These are phyloP conservation scores for Aureobasidium vineae DNA, from an alignment of 2,329 filamentous ascomycete species.

Conservation along the genomic window DNA sequence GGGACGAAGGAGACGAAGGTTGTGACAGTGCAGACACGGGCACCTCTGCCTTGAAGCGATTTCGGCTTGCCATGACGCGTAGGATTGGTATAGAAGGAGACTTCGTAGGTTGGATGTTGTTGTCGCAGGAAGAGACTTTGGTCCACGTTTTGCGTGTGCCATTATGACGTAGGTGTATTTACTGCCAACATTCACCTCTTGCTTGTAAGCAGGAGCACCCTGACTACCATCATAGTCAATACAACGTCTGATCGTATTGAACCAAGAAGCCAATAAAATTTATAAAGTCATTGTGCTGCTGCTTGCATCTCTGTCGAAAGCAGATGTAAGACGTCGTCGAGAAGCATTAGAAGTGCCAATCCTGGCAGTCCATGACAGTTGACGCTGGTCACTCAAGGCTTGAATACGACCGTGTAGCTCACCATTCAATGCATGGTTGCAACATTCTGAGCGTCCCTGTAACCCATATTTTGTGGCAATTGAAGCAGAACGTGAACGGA, in stretches of 20 bases:
- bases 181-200: slow-evolving; percentile 13
- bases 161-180: slow-evolving; percentile 11
- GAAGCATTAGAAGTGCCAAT: no score
- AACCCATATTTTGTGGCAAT: background rate
- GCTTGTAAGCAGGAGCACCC: background rate
- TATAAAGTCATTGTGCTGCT: no score
- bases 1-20: background rate
- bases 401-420: no score
- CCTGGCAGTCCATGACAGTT: no score
- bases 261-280: background rate
- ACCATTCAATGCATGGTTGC: no score
- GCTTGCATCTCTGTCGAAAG: no score
- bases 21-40: background rate
- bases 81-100: background rate
- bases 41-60: slow-evolving; percentile 19
- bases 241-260: no score
- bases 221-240: no score
- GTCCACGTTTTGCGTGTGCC: slow-evolving; percentile 13
- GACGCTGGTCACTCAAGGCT: no score
- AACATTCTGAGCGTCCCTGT: background rate
- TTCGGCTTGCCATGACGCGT: slow-evolving; percentile 8
- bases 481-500: background rate
- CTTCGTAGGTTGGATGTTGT: background rate
- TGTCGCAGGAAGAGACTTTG: slow-evolving; percentile 11
- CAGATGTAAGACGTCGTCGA: no score